phyloP scores from a whole-genome alignment of 345 rosid species.

The Crucihimalaya himalaica region DNA sequence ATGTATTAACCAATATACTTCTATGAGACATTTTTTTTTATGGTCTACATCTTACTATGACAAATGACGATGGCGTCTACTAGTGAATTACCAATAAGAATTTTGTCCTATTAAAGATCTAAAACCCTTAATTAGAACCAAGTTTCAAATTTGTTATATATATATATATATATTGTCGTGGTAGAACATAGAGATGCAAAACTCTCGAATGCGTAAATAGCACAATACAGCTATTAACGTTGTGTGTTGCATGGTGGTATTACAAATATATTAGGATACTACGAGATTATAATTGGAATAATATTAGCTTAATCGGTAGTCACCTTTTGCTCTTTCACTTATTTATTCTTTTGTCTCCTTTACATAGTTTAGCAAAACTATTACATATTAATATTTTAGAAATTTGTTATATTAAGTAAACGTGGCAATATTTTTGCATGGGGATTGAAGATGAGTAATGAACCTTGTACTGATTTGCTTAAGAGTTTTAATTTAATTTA shows the following conservation, averaged over 20 bases:
- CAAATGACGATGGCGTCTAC: not conserved
- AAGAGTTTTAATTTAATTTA: not conserved
- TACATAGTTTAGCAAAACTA: not conserved
- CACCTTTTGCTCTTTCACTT: not conserved
- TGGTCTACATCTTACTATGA: not conserved
- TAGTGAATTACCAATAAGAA: no score
- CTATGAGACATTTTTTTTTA: no score
- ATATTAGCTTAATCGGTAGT: not conserved
- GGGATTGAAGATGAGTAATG: constrained; percentile 26
- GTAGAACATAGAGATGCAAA: not conserved
- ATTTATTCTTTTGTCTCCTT: not conserved
- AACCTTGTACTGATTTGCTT: constrained; percentile 13
- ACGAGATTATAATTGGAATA: not conserved
- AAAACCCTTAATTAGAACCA: no score
- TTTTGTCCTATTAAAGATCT: no score
- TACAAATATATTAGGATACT: not conserved
- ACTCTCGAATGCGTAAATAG: not conserved
- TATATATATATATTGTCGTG: not conserved
- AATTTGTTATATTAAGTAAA: not conserved
- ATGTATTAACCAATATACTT: no score
- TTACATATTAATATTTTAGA: not conserved
- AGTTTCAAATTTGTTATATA: no score
- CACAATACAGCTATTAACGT: not conserved
- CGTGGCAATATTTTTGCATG: constrained; percentile 15
- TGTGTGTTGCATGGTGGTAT: not conserved